Base-by-base conservation (phyloP, 768 basidiomycete species). In the Suillus spraguei region DNA sequence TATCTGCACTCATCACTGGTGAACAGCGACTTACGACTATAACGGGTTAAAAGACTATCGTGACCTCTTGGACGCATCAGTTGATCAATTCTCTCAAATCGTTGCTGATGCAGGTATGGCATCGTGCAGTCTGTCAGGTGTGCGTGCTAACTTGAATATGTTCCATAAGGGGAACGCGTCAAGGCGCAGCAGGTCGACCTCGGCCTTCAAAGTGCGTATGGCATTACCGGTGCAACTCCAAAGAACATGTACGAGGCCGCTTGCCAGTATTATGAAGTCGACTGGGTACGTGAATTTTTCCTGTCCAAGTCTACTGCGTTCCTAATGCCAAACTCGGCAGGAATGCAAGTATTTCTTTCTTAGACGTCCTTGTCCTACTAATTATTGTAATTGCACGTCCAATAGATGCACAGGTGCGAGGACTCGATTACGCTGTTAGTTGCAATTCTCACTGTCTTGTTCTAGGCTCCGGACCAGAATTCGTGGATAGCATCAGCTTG, bases 401-500 rank as follows among this genome's bases (percentile, higher is more conserved):
- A 58, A 14, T 59, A 74, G 74, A 60, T 58, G 73, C 73, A 11
- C 73, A 75, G 73, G 75, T 72, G 61, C n/a, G 70, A 11, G 8
- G 22, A 42, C 4, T 4, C 8, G 5, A 53, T 4, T 36, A 16
- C 14, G 33, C 3, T 1, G 50, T 33, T 35, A 11, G 0, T 4
- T 20, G 22, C 16, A 10, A 53, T 5, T 10, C 56, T 63, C 64
- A 81, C 63, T 80, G 62, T 80, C 80, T 68, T 80, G 78, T 77
- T 85, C 79, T 44, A 89, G 68, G 80, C 84, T 4, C 88, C 88
- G 1, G 86, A 87, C 38, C 81, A 87, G 69, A 85, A 83, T 0
- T 89, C 87, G 0, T 83, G 83, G 78, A 75, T 89, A 24, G 86
- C 86, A n/a, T 82, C 85, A 5, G 80, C 87, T 24, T 86, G 86